phyloP scores from a whole-genome alignment of 176 grass and related monocot species.

The Carex scoparia region DNA sequence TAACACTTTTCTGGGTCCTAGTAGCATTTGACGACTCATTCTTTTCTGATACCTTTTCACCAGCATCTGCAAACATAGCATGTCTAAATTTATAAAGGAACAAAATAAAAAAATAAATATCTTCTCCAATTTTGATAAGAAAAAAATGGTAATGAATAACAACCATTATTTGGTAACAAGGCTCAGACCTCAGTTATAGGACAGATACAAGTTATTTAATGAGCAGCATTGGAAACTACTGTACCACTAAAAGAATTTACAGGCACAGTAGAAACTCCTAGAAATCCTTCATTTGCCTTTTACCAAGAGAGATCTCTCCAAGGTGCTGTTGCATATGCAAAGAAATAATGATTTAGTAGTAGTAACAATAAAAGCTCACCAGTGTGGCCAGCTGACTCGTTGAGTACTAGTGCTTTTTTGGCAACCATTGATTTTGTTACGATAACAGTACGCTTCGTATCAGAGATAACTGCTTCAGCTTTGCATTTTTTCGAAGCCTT shows the following conservation, averaged over 20 bases:
- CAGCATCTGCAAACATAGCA: slow-evolving; percentile 4
- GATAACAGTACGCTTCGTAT: not conserved
- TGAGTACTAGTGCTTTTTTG: not conserved
- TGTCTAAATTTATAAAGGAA: not conserved
- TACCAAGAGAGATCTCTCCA: not conserved
- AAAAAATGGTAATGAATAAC: not conserved
- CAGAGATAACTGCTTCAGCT: not conserved
- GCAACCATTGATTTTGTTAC: not conserved
- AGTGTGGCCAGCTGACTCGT: not conserved
- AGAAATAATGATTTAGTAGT: not conserved
- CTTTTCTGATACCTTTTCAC: not conserved
- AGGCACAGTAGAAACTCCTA: not conserved
- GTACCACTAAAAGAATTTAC: not conserved
- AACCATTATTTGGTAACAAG: not conserved
- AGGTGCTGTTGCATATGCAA: not conserved
- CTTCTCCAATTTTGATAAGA: not conserved
- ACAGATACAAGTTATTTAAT: not conserved
- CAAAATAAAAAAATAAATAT: not conserved
- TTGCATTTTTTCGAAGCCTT: slow-evolving; percentile 6
- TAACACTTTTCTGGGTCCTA: not conserved
- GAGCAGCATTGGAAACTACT: not conserved
- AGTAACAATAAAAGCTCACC: slow-evolving; percentile 3
- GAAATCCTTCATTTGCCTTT: not conserved
- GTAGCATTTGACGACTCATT: not conserved
- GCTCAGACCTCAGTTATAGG: not conserved